A percentile compares a stretch with the other conserved stretches of the same genome.
Conservation (phyloP, 2,329 filamentous ascomycete genomes). For the Cladosporium sp. region DNA sequence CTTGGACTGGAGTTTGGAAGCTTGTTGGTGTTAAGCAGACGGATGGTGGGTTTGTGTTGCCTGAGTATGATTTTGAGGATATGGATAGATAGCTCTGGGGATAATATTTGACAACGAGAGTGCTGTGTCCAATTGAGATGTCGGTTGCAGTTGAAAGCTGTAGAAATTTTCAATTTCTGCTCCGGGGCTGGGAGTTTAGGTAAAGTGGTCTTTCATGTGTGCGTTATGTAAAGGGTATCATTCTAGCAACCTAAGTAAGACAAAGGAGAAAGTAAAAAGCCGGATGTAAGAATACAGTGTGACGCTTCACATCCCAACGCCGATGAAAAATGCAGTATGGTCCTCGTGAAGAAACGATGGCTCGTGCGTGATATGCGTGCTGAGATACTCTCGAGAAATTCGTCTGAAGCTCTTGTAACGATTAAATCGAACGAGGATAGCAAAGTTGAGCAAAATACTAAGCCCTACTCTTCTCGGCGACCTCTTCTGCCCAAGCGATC, state of each 20-base stretch:
- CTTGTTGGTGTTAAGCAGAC: not conserved
- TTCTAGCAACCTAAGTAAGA: not conserved
- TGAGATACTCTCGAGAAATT: too few relatives aligned
- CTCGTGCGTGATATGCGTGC: too few relatives aligned
- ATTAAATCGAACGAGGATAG: not conserved
- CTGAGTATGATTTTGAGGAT: not conserved
- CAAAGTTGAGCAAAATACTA: not conserved
- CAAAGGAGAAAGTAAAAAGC: not conserved
- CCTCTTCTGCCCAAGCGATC: slow-evolving; percentile 32
- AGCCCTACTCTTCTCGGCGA: slow-evolving; percentile 22
- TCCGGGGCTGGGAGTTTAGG: not conserved
- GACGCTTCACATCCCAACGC: not conserved
- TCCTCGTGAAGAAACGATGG: not conserved
- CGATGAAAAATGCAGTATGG: not conserved
- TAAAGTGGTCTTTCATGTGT: not conserved
- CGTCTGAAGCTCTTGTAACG: too few relatives aligned
- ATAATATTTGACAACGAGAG: too few relatives aligned
- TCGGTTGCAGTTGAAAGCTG: too few relatives aligned
- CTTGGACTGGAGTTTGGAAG: slow-evolving; percentile 4
- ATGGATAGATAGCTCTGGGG: too few relatives aligned
- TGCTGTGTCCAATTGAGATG: too few relatives aligned
- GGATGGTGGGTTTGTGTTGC: not conserved
- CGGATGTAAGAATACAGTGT: not conserved
- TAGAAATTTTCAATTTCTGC: too few relatives aligned
- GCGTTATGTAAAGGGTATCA: slow-evolving; percentile 4